Evolutionary conservation across 163 green algal genomes (phyloP).

Genomic region (Prototheca wickerhamii): DNA sequence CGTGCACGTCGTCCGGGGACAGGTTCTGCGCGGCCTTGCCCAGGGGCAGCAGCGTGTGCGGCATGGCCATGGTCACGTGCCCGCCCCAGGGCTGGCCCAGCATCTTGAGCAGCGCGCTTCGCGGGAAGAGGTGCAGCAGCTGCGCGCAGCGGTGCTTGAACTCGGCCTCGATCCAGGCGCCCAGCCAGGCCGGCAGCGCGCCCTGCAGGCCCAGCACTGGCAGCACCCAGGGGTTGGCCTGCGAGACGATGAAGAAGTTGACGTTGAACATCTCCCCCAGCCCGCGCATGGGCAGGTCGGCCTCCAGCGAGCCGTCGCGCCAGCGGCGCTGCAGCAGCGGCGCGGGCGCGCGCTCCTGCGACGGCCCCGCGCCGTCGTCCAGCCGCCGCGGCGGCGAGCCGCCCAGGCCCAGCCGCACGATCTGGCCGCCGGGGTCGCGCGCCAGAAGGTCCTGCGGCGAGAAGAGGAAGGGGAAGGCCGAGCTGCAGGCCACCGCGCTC

Average conservation of each 20-base stretch:
- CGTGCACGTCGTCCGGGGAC: constrained; percentile 44
- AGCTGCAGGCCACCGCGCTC: constrained; percentile 88
- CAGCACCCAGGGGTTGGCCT: constrained; percentile 95
- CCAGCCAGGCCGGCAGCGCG: constrained; percentile 45
- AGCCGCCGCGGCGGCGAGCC: background rate
- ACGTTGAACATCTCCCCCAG: constrained; percentile 90
- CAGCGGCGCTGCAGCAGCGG: constrained; percentile 52
- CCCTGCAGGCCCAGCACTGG: constrained; percentile 84
- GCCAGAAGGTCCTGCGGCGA: constrained; percentile 78
- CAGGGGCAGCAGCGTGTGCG: constrained; percentile 49
- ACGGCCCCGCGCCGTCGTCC: background rate
- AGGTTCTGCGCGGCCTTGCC: constrained; percentile 80
- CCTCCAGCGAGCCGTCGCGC: constrained; percentile 89
- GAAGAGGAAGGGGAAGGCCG: constrained; percentile 91
- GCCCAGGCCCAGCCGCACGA: constrained; percentile 36
- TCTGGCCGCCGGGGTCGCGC: constrained; percentile 49
- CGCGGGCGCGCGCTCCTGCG: background rate
- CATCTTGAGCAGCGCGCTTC: constrained; percentile 63
- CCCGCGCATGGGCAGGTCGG: constrained; percentile 83
- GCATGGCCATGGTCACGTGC: constrained; percentile 91
- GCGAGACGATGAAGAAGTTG: constrained; percentile 95
- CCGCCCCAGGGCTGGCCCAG: constrained; percentile 92
- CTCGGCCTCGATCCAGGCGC: constrained; percentile 77
- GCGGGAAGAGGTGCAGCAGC: constrained; percentile 67
- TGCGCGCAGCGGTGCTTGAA: constrained; percentile 84